phyloP scores from a whole-genome alignment of 495 filamentous ascomycete genomes.

The Podospora pseudopauciseta region DNA sequence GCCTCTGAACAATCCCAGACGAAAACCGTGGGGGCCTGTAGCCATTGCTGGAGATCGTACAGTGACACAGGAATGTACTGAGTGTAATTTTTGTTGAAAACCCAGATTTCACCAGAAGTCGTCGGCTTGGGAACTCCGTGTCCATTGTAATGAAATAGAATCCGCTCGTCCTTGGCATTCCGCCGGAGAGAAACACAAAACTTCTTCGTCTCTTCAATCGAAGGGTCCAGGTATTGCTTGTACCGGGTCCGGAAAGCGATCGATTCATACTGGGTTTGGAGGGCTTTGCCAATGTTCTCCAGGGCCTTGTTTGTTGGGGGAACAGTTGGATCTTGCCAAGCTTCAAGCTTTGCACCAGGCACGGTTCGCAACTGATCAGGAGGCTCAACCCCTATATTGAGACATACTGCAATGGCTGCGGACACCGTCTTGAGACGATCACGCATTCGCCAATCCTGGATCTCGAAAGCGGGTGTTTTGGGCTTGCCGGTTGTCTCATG shows the following conservation, averaged over 20 bases:
- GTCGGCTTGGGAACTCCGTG: conserved; percentile 98
- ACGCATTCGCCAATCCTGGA: conserved; percentile 94
- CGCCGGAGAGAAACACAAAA: conserved; percentile 85
- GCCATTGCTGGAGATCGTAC: conserved; percentile 93
- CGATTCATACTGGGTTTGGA: conserved; percentile 94
- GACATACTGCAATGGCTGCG: conserved; percentile 85
- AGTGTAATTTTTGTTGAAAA: conserved; percentile 97
- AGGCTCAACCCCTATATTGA: conserved; percentile 97
- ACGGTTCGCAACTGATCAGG: conserved; percentile 92
- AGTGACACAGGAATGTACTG: conserved; percentile 97
- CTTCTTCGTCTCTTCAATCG: conserved; percentile 92
- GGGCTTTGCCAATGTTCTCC: conserved; percentile 89
- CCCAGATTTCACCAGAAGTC: conserved; percentile 95
- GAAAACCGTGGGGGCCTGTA: conserved; percentile 90
- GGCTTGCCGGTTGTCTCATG: conserved; percentile 96
- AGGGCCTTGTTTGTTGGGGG: conserved; percentile 78
- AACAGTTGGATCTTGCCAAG: conserved; percentile 89
- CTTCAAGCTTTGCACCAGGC: conserved; percentile 88
- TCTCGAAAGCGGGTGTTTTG: conserved; percentile 53
- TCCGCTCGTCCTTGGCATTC: conserved; percentile 91
- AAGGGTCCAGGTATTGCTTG: conserved; percentile 94
- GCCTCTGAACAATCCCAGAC: conserved; percentile 98
- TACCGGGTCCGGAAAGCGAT: conserved; percentile 91
- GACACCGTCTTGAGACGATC: conserved; percentile 96
- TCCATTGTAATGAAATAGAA: conserved; percentile 97